phyloP scores from a whole-genome alignment of 2,329 filamentous ascomycete genomes.

The Pseudopithomyces maydicus region DNA sequence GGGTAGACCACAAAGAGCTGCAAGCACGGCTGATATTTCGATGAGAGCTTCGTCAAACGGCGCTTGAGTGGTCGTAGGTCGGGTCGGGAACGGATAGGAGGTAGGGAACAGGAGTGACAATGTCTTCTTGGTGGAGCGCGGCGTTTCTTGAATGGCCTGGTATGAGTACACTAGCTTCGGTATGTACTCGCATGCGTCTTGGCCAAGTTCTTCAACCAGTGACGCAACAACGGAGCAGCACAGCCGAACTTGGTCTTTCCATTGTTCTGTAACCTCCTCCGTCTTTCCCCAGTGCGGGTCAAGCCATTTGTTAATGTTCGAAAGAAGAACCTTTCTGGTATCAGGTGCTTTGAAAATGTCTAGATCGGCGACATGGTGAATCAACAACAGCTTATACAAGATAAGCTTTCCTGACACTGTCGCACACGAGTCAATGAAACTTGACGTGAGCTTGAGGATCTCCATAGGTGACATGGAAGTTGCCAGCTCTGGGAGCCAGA shows the following conservation, averaged over 20 bases:
- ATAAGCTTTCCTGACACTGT: slow-evolving; percentile 88
- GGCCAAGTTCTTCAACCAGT: slow-evolving; percentile 76
- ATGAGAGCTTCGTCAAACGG: slow-evolving; percentile 85
- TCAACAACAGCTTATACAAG: slow-evolving; percentile 88
- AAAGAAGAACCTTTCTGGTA: slow-evolving; percentile 72
- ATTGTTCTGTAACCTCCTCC: slow-evolving; percentile 77
- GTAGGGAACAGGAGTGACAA: slow-evolving; percentile 90
- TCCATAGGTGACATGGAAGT: slow-evolving; percentile 79
- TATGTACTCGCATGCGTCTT: slow-evolving; percentile 86
- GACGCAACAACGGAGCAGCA: slow-evolving; percentile 92
- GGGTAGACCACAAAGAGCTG: slow-evolving; percentile 76
- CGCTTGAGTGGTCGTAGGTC: slow-evolving; percentile 63
- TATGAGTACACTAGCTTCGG: slow-evolving; percentile 92
- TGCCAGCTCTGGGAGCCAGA: slow-evolving; percentile 91
- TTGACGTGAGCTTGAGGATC: slow-evolving; percentile 87
- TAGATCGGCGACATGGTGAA: slow-evolving; percentile 87
- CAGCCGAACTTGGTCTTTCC: slow-evolving; percentile 88
- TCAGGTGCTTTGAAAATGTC: slow-evolving; percentile 81
- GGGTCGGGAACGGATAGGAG: slow-evolving; percentile 84
- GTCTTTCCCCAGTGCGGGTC: slow-evolving; percentile 88
- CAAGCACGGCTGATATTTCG: slow-evolving; percentile 86
- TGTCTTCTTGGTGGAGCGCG: slow-evolving; percentile 60
- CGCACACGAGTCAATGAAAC: slow-evolving; percentile 90
- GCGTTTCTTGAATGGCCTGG: slow-evolving; percentile 71
- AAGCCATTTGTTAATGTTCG: slow-evolving; percentile 88